These are phyloP conservation scores for Chrysoporthe puriensis DNA, from an alignment of 2,329 filamentous ascomycete species.

Conservation along the genomic window DNA sequence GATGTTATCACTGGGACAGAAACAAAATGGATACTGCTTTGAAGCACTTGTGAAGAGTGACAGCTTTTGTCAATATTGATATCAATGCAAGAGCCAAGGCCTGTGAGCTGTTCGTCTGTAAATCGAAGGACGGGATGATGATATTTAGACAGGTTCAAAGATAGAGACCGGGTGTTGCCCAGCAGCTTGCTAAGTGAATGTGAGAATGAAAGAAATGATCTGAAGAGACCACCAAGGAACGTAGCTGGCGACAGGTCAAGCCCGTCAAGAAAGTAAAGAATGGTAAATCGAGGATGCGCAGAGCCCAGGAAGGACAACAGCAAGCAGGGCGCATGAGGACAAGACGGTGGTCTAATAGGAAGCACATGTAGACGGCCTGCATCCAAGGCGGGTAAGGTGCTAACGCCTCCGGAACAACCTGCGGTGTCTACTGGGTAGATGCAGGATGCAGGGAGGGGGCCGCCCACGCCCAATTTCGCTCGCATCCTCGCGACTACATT, in stretches of 20 bases:
- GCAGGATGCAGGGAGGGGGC: conserved; percentile 1
- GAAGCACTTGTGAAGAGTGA: conserved; percentile 35
- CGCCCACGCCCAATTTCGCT: background rate
- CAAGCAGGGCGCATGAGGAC: background rate
- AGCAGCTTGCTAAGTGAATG: conserved; percentile 24
- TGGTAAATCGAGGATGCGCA: conserved; percentile 1
- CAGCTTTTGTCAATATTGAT: background rate
- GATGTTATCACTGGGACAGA: conserved; percentile 3
- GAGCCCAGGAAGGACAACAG: background rate
- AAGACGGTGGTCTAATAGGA: background rate
- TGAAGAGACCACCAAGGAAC: conserved; percentile 1
- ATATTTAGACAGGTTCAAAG: background rate
- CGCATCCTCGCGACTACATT: background rate
- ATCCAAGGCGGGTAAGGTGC: background rate
- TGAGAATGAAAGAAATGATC: background rate
- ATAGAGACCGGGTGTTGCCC: conserved; percentile 14
- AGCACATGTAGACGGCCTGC: background rate
- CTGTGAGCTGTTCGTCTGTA: conserved; percentile 1
- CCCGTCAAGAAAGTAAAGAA: conserved; percentile 7
- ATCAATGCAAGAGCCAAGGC: background rate
- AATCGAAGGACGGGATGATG: background rate
- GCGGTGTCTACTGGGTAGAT: background rate
- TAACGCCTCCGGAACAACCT: background rate
- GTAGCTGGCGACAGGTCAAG: conserved; percentile 7
- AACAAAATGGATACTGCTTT: conserved; percentile 36